phyloP scores from a whole-genome alignment of 148 eudicot species.

The Vaccinium myrtillus region DNA sequence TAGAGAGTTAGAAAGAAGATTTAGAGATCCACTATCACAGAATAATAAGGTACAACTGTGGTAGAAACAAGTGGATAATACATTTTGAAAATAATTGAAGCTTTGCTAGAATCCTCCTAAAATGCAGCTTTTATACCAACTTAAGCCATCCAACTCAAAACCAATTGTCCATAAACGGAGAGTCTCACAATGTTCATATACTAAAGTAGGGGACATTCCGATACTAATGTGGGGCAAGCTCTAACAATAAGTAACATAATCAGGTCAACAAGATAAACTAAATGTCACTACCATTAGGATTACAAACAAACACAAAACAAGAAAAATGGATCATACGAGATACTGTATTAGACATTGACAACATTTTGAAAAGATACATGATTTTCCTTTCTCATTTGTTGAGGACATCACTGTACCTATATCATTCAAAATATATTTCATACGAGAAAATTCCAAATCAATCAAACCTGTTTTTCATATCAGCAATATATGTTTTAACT shows the following conservation, averaged over 20 bases:
- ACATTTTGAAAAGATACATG: neutral
- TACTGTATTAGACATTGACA: neutral
- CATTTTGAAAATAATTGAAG: neutral
- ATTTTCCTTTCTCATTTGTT: neutral
- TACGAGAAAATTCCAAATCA: neutral
- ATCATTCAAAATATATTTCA: neutral
- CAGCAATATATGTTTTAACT: neutral
- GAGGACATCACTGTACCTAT: neutral
- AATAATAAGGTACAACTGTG: neutral
- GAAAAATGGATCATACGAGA: neutral
- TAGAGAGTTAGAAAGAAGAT: neutral
- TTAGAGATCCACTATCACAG: neutral
- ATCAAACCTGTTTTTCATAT: neutral
- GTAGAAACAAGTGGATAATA: neutral
- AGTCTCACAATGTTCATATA: neutral
- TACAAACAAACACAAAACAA: neutral
- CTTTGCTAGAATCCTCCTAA: neutral
- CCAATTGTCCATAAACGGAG: neutral
- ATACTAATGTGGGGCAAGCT: neutral
- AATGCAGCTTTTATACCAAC: neutral
- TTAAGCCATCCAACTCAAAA: neutral
- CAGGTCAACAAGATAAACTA: neutral
- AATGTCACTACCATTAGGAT: neutral
- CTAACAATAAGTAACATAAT: neutral
- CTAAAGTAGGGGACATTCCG: neutral